Base-by-base conservation (phyloP, 148 eudicot genomes). In the Silene latifolia region DNA sequence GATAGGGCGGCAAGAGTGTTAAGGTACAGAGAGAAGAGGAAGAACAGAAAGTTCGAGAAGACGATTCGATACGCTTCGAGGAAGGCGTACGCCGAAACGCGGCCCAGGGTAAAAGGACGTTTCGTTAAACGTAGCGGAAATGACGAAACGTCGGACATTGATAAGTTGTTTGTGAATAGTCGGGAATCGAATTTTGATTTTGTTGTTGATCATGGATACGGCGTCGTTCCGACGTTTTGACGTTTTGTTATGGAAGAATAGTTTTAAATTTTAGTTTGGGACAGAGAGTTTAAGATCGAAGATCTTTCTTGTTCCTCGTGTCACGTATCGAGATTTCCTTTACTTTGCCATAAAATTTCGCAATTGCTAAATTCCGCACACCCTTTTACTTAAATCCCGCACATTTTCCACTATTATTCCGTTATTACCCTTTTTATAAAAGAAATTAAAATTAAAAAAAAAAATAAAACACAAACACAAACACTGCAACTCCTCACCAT, bases 91-190 rank as follows among this genome's bases (percentile, higher is more conserved):
- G 98, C 98, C 6, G 98, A 94, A 73, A 88, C 88, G 7, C 81
- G 98, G 78, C 98, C 98, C 0, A 83, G 98, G 35, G 82, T 94
- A 61, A 94, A 94, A 66, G 98, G 98, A 56, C 88, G 98, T 64
- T 94, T 94, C 73, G 96, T 96, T 0, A 94, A 90, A 74, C 82
- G 93, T 35, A 80, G 85, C 14, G 91, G 89, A 1, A 25, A 48
- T 0, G 86, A 79, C 0, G 66, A 78, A 3, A 80, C 64, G 24
- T 76, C 80, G 61, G 44, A 75, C 35, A 13, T 76, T 20, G 88
- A 87, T 65, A 83, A 79, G 59, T 48, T 79, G 19, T 80, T 74
- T 48, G 74, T 72, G 35, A 9, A 35, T 23, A 20, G 53, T 7
- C 78, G 3, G 58, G 25, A 23, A 71, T 74, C 4, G 80, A 69